Base-by-base conservation (phyloP, 352 stramenopile species). In the Globisporangium uncinulatum region DNA sequence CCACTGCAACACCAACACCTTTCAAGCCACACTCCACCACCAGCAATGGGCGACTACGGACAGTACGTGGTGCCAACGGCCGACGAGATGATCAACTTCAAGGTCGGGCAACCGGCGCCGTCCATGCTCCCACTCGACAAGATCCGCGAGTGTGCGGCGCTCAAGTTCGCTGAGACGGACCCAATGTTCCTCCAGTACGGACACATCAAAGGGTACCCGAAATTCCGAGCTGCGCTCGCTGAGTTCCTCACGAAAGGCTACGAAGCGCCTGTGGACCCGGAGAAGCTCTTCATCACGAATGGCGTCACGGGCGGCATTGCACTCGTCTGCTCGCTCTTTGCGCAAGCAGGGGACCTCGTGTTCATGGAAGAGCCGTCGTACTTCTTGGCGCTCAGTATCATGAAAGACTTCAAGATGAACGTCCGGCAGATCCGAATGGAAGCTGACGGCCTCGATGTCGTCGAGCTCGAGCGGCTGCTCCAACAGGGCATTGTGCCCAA, bases 301-400 rank as follows among this genome's bases (percentile, higher is more conserved):
- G 94, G 94, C 45, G 87, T 96, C 43, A 97, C 87, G 2, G 91
- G 95, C 67, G 92, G 83, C n/a, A 72, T 98, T n/a, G 76, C 94
- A 50, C 74, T 98, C 24, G 67, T 98, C 44, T 95, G 81, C 69
- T 93, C 86, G 46, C 73, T 96, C 37, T 94, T 89, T 56, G 79
- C 91, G 20, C 68, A 85, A 57, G 79, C 88, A 42, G 89, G 88
- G 34, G 91, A 98, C 73, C 70, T 97, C 34, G 89, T 98, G 8
- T 94, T 95, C 70, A 89, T 97, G 58, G 92, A 98, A 71, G 78
- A 95, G 48, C 94, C 94, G 32, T 96, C 89, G 19, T 98, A 98
- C 74, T 98, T 98, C 65, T 58, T 98, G 19, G 92, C 81, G 19
- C 71, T 93, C 4, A 89, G 83, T 61, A 98, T 98, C 74, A 97